Conservation (phyloP, 352 stramenopile genomes). For the Phytophthora aleatoria region DNA sequence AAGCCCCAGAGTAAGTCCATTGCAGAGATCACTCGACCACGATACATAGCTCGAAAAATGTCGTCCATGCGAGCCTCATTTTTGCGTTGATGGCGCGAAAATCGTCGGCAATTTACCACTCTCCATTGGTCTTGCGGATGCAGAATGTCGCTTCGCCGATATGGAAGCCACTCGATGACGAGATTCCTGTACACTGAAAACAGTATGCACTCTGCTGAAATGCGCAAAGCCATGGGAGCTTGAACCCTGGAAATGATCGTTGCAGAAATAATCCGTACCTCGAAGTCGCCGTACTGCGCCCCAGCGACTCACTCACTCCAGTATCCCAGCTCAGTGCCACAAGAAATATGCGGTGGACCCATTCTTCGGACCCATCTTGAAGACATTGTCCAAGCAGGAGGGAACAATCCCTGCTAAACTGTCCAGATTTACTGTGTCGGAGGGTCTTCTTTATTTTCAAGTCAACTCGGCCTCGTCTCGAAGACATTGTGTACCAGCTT, state of each 20-base stretch:
- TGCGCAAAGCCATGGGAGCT: background rate
- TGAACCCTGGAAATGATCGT: background rate
- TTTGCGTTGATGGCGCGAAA: background rate
- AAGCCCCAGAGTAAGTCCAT: background rate
- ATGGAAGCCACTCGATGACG: conserved; percentile 4
- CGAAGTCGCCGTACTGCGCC: background rate
- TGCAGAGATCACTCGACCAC: background rate
- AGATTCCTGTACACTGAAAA: background rate
- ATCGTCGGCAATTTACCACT: conserved; percentile 2
- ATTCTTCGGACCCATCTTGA: background rate
- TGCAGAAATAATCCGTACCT: background rate
- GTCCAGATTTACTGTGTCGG: background rate
- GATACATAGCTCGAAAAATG: no score
- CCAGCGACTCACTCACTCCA: no score
- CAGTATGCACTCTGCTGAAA: background rate
- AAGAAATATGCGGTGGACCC: no score
- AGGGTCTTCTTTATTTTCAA: background rate
- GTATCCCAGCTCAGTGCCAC: no score
- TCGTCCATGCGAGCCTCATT: no score
- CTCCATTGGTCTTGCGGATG: background rate
- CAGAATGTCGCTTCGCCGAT: background rate
- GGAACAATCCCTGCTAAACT: background rate
- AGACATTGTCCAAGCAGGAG: background rate
- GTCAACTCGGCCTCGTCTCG: background rate
- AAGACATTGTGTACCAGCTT: background rate